phyloP scores from a whole-genome alignment of 2,329 filamentous ascomycete species.

The Botryotinia globosa region DNA sequence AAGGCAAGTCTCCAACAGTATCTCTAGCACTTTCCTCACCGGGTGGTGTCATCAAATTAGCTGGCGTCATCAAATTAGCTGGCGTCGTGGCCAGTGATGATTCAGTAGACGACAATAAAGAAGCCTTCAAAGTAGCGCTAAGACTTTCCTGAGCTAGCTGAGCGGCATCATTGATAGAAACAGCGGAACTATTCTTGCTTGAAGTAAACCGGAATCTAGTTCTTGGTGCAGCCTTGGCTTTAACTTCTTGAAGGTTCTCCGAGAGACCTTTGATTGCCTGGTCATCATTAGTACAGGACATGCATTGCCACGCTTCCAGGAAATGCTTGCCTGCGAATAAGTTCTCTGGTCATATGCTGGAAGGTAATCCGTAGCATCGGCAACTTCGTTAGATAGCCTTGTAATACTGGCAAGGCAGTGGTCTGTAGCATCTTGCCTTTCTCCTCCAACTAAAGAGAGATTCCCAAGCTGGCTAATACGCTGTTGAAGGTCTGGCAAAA shows the following conservation, averaged over 20 bases:
- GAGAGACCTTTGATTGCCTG: constrained; percentile 74
- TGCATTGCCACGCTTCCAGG: background rate
- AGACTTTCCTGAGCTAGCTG: constrained; percentile 49
- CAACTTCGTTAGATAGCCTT: constrained; percentile 76
- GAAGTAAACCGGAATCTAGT: constrained; percentile 81
- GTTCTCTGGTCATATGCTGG: constrained; percentile 87
- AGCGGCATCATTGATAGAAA: constrained; percentile 55
- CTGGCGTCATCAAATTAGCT: constrained; percentile 35
- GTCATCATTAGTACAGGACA: constrained; percentile 39
- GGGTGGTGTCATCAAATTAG: constrained; percentile 31
- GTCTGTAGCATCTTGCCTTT: constrained; percentile 78
- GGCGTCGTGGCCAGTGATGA: constrained; percentile 44
- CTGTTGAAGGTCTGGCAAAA: constrained; percentile 64
- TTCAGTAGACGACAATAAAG: constrained; percentile 39
- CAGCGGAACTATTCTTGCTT: constrained; percentile 52
- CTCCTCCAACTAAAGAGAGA: constrained; percentile 62
- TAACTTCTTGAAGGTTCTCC: constrained; percentile 71
- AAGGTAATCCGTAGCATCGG: constrained; percentile 76
- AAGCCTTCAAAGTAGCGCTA: constrained; percentile 38
- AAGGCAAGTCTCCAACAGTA: constrained; percentile 42
- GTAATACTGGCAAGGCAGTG: constrained; percentile 77
- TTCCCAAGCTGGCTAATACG: constrained; percentile 68
- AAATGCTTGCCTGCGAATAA: constrained; percentile 66
- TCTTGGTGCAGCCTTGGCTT: constrained; percentile 66
- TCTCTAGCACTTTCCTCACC: constrained; percentile 37